Percentiles rank a stretch among this genome's conserved stretches.
These are phyloP conservation scores for Globisporangium cederbergense DNA, from an alignment of 352 stramenopile genomes.

Conservation along the genomic window DNA sequence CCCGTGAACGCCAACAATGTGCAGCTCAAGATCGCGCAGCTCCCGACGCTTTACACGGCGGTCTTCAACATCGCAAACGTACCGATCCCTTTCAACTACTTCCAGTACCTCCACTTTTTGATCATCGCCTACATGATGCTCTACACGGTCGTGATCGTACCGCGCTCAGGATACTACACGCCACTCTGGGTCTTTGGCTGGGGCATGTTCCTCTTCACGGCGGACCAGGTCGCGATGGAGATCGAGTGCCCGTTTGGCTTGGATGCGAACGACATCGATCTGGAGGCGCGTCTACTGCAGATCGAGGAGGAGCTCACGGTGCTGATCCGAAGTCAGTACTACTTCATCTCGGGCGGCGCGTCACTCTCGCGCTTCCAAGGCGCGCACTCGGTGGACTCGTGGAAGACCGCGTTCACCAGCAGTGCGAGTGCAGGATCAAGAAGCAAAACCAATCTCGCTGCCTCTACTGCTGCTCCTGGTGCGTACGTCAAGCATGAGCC, in stretches of 20 bases:
- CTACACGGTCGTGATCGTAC: conserved; percentile 85
- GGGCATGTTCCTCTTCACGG: conserved; percentile 80
- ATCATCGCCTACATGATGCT: conserved; percentile 73
- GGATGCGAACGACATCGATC: conserved; percentile 79
- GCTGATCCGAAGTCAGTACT: conserved; percentile 77
- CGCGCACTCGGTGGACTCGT: conserved; percentile 1
- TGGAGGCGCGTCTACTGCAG: conserved; percentile 64
- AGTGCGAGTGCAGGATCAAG: background rate
- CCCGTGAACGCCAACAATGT: conserved; percentile 52
- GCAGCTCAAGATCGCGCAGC: conserved; percentile 61
- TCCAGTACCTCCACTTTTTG: conserved; percentile 75
- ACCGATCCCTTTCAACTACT: conserved; percentile 86
- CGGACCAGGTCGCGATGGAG: conserved; percentile 78
- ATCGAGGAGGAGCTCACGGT: conserved; percentile 84
- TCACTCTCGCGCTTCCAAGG: conserved; percentile 17
- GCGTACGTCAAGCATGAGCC: conserved; percentile 11
- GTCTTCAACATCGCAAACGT: conserved; percentile 86
- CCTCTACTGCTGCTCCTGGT: background rate
- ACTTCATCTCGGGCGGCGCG: conserved; percentile 64
- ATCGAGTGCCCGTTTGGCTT: conserved; percentile 82
- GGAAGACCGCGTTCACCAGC: background rate
- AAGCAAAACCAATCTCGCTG: background rate
- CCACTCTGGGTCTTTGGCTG: conserved; percentile 79
- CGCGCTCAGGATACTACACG: conserved; percentile 64
- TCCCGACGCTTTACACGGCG: conserved; percentile 72